phyloP scores from a whole-genome alignment of 768 basidiomycete species.

The Xerocomus potaroensis region DNA sequence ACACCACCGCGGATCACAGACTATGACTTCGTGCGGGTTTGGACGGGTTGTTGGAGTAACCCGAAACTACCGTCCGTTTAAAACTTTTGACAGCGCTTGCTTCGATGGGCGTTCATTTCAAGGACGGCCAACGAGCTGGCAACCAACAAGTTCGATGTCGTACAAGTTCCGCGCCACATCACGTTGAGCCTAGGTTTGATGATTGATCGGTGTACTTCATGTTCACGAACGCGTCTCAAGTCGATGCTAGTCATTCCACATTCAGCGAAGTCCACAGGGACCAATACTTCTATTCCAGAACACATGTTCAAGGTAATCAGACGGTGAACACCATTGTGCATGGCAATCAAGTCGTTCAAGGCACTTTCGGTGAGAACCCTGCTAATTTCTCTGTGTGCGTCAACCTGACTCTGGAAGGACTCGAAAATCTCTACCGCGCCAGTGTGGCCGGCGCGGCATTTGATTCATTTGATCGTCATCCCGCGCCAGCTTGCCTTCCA shows the following conservation, averaged over 20 bases:
- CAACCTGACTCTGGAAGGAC: slow-evolving; percentile 5
- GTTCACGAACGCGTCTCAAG: slow-evolving; percentile 18
- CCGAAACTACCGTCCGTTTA: background rate
- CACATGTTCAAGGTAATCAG: slow-evolving; percentile 11
- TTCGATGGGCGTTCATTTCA: background rate
- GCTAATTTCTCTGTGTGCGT: background rate
- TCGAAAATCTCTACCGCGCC: slow-evolving; percentile 11
- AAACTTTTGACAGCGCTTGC: background rate
- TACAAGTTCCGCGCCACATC: too few relatives aligned
- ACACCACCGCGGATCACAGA: background rate
- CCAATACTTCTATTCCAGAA: slow-evolving; percentile 9
- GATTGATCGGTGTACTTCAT: too few relatives aligned
- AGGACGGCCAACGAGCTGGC: too few relatives aligned
- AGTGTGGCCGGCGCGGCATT: slow-evolving; percentile 13
- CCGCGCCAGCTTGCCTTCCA: slow-evolving; percentile 17
- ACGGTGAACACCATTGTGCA: slow-evolving; percentile 15
- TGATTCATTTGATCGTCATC: slow-evolving; percentile 17
- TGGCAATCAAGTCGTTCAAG: slow-evolving; percentile 17
- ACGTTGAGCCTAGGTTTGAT: too few relatives aligned
- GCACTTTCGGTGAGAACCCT: slow-evolving; percentile 6
- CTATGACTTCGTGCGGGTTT: background rate
- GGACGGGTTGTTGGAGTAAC: background rate
- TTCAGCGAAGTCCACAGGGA: slow-evolving; percentile 20
- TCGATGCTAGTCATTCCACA: slow-evolving; percentile 19
- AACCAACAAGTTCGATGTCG: too few relatives aligned